Evolutionary conservation across 352 stramenopile species (phyloP).

Genomic region (Phytopythium litorale): DNA sequence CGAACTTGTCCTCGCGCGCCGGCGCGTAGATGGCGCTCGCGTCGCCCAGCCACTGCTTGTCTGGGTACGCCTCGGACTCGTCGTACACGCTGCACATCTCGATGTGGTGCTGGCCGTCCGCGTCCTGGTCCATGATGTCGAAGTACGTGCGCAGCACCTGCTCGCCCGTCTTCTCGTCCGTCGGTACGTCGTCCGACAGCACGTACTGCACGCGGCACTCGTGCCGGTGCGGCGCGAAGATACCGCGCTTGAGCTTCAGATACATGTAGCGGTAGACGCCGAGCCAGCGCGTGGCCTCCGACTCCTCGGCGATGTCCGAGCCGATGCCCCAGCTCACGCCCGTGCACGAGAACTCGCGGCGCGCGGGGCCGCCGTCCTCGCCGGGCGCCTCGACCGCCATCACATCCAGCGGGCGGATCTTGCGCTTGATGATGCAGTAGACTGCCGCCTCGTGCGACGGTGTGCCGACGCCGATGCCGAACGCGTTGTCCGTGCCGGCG

Average conservation of each 20-base stretch:
- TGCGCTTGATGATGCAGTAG: slow-evolving; percentile 80
- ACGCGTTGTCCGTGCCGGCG: slow-evolving; percentile 76
- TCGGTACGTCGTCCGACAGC: slow-evolving; percentile 45
- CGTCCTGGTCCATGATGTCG: slow-evolving; percentile 54
- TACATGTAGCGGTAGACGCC: slow-evolving; percentile 71
- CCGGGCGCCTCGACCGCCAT: slow-evolving; percentile 49
- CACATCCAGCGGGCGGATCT: slow-evolving; percentile 75
- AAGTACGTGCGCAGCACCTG: slow-evolving; percentile 72
- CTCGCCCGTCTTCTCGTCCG: slow-evolving; percentile 37
- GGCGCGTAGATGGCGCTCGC: slow-evolving; percentile 54
- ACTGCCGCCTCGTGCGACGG: slow-evolving; percentile 59
- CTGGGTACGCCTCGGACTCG: slow-evolving; percentile 39
- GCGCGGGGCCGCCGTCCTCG: slow-evolving; percentile 40
- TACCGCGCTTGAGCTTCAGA: slow-evolving; percentile 63
- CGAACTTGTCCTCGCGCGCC: slow-evolving; percentile 57
- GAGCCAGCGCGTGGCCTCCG: slow-evolving; percentile 63
- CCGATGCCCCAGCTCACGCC: slow-evolving; percentile 73
- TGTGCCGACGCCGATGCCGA: slow-evolving; percentile 65
- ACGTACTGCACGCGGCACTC: slow-evolving; percentile 71
- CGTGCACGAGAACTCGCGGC: slow-evolving; percentile 69
- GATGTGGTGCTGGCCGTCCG: slow-evolving; percentile 64
- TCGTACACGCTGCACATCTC: slow-evolving; percentile 79
- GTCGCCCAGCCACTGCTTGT: slow-evolving; percentile 63
- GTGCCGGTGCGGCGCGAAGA: slow-evolving; percentile 48
- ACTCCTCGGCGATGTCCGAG: slow-evolving; percentile 72